Evolutionary conservation across 129 eudicot genomes (phyloP).

Genomic region (Flaveria trinervia): DNA sequence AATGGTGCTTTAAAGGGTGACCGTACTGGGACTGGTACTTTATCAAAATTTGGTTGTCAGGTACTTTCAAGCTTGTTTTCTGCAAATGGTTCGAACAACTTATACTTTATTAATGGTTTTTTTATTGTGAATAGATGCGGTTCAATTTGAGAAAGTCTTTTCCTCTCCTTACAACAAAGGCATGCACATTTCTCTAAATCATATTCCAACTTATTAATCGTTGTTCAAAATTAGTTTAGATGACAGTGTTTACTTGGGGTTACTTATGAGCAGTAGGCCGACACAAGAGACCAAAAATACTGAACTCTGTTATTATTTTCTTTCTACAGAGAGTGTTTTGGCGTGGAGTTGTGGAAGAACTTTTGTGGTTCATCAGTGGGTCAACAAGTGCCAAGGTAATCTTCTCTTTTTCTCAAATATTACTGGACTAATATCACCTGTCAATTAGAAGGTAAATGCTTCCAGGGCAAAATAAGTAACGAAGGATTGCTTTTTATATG

Average conservation of each 20-base stretch:
- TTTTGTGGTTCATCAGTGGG: conserved; percentile 97
- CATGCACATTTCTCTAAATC: conserved; percentile 27
- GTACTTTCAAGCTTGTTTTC: conserved; percentile 36
- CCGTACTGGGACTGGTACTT: conserved; percentile 85
- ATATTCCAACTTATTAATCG: background rate
- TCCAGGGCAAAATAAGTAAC: conserved; percentile 1
- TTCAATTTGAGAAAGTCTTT: conserved; percentile 75
- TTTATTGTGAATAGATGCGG: conserved; percentile 60
- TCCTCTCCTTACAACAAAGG: conserved; percentile 95
- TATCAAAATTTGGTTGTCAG: conserved; percentile 94
- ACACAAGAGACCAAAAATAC: background rate
- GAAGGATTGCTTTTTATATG: background rate
- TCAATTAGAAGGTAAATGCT: conserved; percentile 2
- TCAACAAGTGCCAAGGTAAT: conserved; percentile 90
- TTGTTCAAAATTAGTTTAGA: background rate
- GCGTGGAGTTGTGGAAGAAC: conserved; percentile 97
- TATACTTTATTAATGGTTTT: background rate
- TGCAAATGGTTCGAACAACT: background rate
- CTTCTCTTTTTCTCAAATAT: background rate
- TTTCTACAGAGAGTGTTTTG: conserved; percentile 76
- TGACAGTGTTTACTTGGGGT: background rate
- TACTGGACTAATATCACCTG: conserved; percentile 16
- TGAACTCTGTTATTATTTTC: background rate
- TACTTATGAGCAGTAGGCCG: background rate
- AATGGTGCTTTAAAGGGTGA: conserved; percentile 77